Conservation (phyloP, 306 rosid species). For the Fagus sylvatica region DNA sequence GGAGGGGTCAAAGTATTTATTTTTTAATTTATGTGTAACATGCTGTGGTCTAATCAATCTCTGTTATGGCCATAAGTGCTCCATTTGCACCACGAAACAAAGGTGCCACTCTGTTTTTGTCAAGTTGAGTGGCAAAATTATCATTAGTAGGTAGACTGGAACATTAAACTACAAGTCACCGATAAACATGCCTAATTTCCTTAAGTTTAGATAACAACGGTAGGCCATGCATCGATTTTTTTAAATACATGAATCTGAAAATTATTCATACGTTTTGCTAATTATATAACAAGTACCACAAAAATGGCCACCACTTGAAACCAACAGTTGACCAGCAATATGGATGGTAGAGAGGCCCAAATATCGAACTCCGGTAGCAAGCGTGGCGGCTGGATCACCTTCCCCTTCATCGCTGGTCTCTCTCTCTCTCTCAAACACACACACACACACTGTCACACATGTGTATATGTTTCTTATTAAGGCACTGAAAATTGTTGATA, state of each 20-base stretch:
- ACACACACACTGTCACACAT: neutral
- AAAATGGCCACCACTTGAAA: neutral
- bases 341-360: slow-evolving; percentile 25
- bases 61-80: too few relatives aligned
- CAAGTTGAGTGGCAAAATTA: too few relatives aligned
- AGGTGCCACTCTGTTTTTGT: too few relatives aligned
- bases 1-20: too few relatives aligned
- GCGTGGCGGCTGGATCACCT: slow-evolving; percentile 51
- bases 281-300: too few relatives aligned
- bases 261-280: neutral
- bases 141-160: neutral
- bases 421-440: neutral
- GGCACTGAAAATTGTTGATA: too few relatives aligned
- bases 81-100: too few relatives aligned
- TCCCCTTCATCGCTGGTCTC: slow-evolving; percentile 42
- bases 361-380: neutral
- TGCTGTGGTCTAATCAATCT: too few relatives aligned
- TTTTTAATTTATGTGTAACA: too few relatives aligned
- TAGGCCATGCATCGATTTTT: neutral
- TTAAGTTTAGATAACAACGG: neutral
- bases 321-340: neutral
- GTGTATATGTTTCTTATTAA: neutral
- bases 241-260: neutral
- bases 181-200: neutral
- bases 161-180: neutral